Conservation (phyloP, 1,284 basidiomycete species). For the Rhodotorula sp. region DNA sequence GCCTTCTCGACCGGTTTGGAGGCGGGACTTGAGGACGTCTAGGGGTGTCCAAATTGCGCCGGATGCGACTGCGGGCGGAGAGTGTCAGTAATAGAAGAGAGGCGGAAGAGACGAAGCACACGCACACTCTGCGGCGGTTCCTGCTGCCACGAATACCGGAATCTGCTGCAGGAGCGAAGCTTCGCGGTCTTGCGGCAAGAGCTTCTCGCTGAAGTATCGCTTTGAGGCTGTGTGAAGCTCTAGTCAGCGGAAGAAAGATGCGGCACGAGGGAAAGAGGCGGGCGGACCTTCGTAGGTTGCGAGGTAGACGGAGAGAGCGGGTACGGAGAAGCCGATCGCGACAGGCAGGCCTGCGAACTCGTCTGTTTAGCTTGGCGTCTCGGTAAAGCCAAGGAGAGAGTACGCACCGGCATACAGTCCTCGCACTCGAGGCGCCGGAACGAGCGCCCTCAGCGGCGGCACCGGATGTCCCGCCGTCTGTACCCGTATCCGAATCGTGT, state of each 20-base stretch:
- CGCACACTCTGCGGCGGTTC: conserved; percentile 39
- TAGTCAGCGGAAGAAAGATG: neutral
- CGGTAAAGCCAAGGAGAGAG: too few relatives aligned
- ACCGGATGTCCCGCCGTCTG: conserved; percentile 40
- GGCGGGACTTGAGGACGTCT: conserved; percentile 42
- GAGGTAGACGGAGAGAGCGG: conserved; percentile 40
- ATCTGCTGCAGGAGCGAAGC: conserved; percentile 38
- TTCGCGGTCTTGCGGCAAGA: conserved; percentile 30
- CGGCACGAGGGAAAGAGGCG: neutral
- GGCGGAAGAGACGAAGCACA: neutral
- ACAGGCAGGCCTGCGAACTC: conserved; percentile 36
- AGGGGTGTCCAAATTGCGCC: conserved; percentile 43
- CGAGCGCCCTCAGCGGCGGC: conserved; percentile 35
- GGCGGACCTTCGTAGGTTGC: conserved; percentile 39
- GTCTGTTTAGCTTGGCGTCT: neutral
- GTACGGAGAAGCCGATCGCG: conserved; percentile 42
- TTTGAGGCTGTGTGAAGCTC: conserved; percentile 18
- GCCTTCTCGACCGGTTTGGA: conserved; percentile 41
- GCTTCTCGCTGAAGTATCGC: conserved; percentile 31
- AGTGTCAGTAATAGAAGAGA: neutral
- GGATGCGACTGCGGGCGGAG: conserved; percentile 30
- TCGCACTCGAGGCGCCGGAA: conserved; percentile 31
- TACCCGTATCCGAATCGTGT: conserved; percentile 41
- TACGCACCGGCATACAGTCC: conserved; percentile 35
- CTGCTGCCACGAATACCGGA: conserved; percentile 41